These are phyloP conservation scores for Cochlearia excelsa DNA, from an alignment of 345 rosid genomes.

Conservation along the genomic window DNA sequence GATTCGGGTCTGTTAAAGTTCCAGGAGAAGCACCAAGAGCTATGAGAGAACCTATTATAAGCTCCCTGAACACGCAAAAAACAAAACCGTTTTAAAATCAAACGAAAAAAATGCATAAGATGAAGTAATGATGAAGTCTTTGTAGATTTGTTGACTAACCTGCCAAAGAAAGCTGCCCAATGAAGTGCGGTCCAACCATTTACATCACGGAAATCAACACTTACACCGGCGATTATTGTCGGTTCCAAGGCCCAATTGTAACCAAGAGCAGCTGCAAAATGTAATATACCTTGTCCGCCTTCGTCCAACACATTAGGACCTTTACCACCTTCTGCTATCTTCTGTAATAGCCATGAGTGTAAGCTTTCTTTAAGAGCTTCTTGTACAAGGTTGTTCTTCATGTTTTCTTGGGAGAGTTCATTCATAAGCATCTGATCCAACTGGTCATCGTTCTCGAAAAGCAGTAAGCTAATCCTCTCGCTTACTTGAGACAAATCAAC, in stretches of 20 bases:
- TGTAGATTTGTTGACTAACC: slow-evolving; percentile 42
- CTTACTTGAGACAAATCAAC: slow-evolving; percentile 51
- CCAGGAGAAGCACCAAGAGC: slow-evolving; percentile 85
- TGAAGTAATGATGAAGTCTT: slow-evolving; percentile 7
- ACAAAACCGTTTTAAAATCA: not conserved
- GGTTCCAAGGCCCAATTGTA: slow-evolving; percentile 96
- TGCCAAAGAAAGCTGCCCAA: slow-evolving; percentile 97
- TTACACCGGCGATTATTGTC: slow-evolving; percentile 73
- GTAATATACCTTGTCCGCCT: slow-evolving; percentile 88
- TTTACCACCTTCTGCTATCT: slow-evolving; percentile 78
- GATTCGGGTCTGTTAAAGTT: slow-evolving; percentile 72
- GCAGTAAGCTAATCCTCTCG: slow-evolving; percentile 54
- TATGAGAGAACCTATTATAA: slow-evolving; percentile 68
- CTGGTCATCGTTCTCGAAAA: slow-evolving; percentile 56
- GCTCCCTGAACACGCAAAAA: slow-evolving; percentile 54
- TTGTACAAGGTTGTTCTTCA: slow-evolving; percentile 53
- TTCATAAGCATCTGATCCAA: slow-evolving; percentile 56
- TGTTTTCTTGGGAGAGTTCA: slow-evolving; percentile 43
- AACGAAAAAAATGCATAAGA: slow-evolving; percentile 6
- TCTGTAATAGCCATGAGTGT: slow-evolving; percentile 73
- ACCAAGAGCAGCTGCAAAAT: slow-evolving; percentile 94
- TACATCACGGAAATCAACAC: slow-evolving; percentile 78
- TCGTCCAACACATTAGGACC: slow-evolving; percentile 80
- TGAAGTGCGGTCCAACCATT: slow-evolving; percentile 99
- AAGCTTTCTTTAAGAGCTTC: slow-evolving; percentile 76